These are phyloP conservation scores for Sordariomycetes sp. DNA, from an alignment of 2,329 filamentous ascomycete genomes.

Conservation along the genomic window DNA sequence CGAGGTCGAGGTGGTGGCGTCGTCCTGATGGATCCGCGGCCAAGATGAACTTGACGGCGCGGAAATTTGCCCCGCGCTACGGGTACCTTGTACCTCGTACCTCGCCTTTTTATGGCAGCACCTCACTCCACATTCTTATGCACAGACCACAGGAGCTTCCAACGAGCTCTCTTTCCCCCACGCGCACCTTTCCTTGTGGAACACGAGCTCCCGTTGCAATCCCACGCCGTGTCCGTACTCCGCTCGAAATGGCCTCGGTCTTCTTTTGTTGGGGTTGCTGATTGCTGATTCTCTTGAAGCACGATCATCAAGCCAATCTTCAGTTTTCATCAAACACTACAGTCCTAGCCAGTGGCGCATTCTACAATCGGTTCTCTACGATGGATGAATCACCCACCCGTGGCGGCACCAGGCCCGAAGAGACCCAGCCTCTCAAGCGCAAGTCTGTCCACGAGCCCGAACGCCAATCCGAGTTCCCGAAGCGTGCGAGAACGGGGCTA, in stretches of 20 bases:
- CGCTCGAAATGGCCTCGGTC: too few species aligned
- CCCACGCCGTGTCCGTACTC: too few species aligned
- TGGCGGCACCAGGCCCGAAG: neutral
- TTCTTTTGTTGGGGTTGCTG: too few species aligned
- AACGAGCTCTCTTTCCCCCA: neutral
- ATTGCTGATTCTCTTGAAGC: too few species aligned
- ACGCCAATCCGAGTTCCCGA: slow-evolving; percentile 1
- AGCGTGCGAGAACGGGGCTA: neutral
- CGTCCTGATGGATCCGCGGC: neutral
- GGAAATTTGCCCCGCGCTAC: slow-evolving; percentile 1
- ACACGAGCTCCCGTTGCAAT: neutral
- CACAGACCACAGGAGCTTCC: slow-evolving; percentile 2
- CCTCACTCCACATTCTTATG: neutral
- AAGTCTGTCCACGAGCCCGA: neutral
- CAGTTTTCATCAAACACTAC: neutral
- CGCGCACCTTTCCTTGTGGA: neutral
- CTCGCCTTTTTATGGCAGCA: neutral
- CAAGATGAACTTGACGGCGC: neutral
- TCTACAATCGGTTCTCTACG: neutral
- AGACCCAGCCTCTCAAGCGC: neutral
- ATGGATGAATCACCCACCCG: neutral
- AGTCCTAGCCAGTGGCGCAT: neutral
- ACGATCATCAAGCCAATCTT: neutral
- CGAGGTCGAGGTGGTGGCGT: neutral
- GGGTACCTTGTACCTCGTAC: neutral